A percentile compares a stretch with the other conserved stretches of the same genome.
phyloP scores from a whole-genome alignment of 192 early-diverging fungal genomes.

The Tieghemiomyces parasiticus region DNA sequence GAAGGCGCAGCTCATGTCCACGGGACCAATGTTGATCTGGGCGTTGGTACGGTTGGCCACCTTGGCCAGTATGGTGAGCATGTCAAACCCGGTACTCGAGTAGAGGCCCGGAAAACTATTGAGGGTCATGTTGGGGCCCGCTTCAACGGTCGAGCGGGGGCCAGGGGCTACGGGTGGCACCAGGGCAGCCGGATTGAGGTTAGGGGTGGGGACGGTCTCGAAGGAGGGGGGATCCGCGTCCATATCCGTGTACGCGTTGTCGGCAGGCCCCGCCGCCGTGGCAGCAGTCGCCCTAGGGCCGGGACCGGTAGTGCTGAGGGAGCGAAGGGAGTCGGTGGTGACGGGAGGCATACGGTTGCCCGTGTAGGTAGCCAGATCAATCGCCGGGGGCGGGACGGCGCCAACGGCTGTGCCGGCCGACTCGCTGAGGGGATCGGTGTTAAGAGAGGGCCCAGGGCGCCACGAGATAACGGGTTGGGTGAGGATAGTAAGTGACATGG shows the following conservation, averaged over 20 bases:
- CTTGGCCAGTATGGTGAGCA: slow-evolving; percentile 23
- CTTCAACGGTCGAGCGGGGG: neutral
- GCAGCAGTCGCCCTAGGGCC: neutral
- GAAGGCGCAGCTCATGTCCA: slow-evolving; percentile 39
- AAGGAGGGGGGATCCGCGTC: too few species aligned
- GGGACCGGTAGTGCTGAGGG: neutral
- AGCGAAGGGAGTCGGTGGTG: neutral
- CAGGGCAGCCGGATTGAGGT: neutral
- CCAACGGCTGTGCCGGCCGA: too few species aligned
- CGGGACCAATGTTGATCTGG: slow-evolving; percentile 36
- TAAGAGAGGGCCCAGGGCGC: too few species aligned
- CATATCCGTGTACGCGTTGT: too few species aligned
- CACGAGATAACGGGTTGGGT: neutral
- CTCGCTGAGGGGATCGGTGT: too few species aligned
- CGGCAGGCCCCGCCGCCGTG: neutral
- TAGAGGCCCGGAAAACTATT: slow-evolving; percentile 23
- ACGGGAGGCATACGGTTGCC: neutral
- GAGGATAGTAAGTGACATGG: too few species aligned
- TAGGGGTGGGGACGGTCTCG: too few species aligned
- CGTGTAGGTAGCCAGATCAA: neutral
- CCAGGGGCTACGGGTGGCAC: too few species aligned
- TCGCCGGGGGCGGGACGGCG: neutral
- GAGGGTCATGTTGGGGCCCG: neutral
- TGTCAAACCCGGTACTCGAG: slow-evolving; percentile 33
- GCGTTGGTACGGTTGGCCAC: slow-evolving; percentile 31